These are phyloP conservation scores for Nannochloris sp. DNA, from an alignment of 139 green algal species.

Conservation along the genomic window DNA sequence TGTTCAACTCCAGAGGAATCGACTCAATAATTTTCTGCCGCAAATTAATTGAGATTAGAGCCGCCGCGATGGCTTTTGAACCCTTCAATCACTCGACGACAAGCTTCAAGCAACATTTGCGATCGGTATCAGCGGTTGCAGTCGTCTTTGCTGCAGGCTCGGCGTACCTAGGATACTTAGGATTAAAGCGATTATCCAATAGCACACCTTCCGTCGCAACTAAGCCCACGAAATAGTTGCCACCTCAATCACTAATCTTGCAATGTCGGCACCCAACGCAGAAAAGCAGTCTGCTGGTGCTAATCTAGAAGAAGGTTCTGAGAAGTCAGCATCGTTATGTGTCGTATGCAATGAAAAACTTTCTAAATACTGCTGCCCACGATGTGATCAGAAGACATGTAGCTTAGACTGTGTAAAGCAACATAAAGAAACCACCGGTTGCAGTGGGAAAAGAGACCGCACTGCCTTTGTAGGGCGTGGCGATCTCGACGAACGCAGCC, in stretches of 20 bases:
- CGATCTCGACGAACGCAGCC: conserved; percentile 13
- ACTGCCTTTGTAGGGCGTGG: conserved; percentile 30
- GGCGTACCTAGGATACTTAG: not conserved
- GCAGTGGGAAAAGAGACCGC: conserved; percentile 35
- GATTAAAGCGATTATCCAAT: no score
- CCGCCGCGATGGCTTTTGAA: no score
- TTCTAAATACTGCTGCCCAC: conserved; percentile 27
- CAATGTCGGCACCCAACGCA: no score
- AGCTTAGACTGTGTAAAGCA: conserved; percentile 41
- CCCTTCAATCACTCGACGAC: no score
- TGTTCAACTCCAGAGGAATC: no score
- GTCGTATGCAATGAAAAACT: conserved; percentile 1
- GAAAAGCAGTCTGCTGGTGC: no score
- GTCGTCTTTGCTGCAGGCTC: not conserved
- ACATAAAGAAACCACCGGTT: conserved; percentile 28
- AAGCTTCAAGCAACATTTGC: not conserved
- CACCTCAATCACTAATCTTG: no score
- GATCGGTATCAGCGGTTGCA: not conserved
- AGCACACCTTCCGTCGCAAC: no score
- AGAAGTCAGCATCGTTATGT: no score
- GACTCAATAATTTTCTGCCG: no score
- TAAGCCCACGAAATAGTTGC: no score
- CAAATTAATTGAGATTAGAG: no score
- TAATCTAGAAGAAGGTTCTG: not conserved
- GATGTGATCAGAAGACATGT: conserved; percentile 26